Evolutionary conservation across 345 rosid species (phyloP).

Genomic region (Euphorbia lathyris): DNA sequence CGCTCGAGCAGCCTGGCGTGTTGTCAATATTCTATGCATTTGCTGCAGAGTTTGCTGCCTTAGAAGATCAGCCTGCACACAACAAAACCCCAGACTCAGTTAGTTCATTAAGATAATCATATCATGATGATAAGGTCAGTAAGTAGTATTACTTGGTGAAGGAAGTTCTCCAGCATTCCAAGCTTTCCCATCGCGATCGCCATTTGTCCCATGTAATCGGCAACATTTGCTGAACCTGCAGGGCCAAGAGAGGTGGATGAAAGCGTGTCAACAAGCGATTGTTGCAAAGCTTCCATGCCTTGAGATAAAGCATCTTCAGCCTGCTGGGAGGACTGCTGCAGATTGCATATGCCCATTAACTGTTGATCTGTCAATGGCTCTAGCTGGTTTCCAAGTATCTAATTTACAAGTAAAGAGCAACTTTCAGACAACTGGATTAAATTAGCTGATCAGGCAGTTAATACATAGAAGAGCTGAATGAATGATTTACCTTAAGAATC

Average conservation of each 20-base stretch:
- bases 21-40: conserved; percentile 74
- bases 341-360: conserved; percentile 86
- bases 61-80: conserved; percentile 79
- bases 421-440: background rate
- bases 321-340: conserved; percentile 95
- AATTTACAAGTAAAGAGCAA: conserved; percentile 9
- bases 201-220: conserved; percentile 93
- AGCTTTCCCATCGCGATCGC: conserved; percentile 88
- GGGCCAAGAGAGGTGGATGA: conserved; percentile 65
- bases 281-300: conserved; percentile 97
- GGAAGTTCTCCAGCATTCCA: conserved; percentile 78
- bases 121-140: background rate
- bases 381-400: conserved; percentile 84
- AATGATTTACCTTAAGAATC: conserved; percentile 73
- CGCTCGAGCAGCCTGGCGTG: conserved; percentile 88
- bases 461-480: background rate
- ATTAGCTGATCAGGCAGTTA: background rate
- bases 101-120: background rate
- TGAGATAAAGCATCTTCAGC: conserved; percentile 97
- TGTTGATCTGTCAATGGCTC: conserved; percentile 92
- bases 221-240: conserved; percentile 63
- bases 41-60: conserved; percentile 93
- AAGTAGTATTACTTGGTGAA: conserved; percentile 61
- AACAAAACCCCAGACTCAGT: background rate
- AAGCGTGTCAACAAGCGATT: conserved; percentile 77